Evolutionary conservation across 768 basidiomycete species (phyloP).

Genomic region (Kondoa malvinella): DNA sequence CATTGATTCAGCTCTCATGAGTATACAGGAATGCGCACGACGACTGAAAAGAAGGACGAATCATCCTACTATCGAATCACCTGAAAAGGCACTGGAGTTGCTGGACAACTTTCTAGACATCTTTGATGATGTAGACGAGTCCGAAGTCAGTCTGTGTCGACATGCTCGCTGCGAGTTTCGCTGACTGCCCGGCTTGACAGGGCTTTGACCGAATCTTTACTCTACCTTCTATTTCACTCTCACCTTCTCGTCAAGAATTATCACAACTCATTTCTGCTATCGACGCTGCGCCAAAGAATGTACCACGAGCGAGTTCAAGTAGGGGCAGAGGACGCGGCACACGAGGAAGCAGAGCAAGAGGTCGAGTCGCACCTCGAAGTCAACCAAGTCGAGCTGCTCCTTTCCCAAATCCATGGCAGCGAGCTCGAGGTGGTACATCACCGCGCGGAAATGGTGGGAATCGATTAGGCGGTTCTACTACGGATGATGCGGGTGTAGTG

Average conservation of each 20-base stretch:
- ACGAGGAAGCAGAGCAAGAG: neutral
- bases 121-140: neutral
- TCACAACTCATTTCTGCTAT: neutral
- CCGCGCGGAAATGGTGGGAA: neutral
- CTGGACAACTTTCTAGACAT: conserved; percentile 10
- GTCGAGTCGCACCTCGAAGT: neutral
- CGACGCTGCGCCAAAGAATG: neutral
- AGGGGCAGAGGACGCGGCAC: neutral
- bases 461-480: neutral
- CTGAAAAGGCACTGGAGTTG: conserved; percentile 12
- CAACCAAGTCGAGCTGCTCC: no score
- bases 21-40: conserved; percentile 12
- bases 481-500: neutral
- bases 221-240: conserved; percentile 7
- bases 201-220: conserved; percentile 15
- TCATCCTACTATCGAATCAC: conserved; percentile 16
- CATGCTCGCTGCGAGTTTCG: neutral
- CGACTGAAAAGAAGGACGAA: conserved; percentile 2
- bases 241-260: neutral
- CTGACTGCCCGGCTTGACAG: neutral
- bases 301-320: neutral
- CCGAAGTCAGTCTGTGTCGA: conserved; percentile 6
- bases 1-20: neutral
- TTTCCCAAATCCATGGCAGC: no score
- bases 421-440: neutral